Conservation (phyloP, 805 yeast species). For the Lipomyces yamanashiensis region DNA sequence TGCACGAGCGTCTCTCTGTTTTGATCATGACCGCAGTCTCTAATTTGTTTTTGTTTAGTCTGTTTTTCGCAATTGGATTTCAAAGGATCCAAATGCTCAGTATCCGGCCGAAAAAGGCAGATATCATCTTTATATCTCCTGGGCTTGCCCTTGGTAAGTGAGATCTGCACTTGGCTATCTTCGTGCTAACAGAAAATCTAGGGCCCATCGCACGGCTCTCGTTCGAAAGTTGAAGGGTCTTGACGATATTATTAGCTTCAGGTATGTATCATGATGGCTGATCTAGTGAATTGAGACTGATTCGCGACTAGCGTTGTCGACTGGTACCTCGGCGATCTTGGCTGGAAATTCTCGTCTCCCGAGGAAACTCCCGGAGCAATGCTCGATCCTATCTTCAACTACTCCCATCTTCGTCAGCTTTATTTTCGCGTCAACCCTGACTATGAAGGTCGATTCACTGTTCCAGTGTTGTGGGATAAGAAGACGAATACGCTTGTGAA, state of each 20-base stretch:
- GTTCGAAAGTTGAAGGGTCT: constrained; percentile 76
- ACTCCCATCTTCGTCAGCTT: constrained; percentile 65
- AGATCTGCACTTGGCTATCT: constrained; percentile 73
- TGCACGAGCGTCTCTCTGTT: background rate
- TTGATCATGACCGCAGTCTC: background rate
- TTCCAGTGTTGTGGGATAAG: constrained; percentile 92
- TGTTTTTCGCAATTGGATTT: constrained; percentile 65
- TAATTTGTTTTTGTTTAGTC: constrained; percentile 35
- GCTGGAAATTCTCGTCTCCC: constrained; percentile 78
- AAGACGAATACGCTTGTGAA: constrained; percentile 81
- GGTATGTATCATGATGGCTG: constrained; percentile 29
- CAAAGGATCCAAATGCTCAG: constrained; percentile 65
- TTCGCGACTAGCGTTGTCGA: constrained; percentile 70
- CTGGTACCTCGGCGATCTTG: constrained; percentile 84
- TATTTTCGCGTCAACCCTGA: constrained; percentile 77
- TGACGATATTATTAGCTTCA: constrained; percentile 50
- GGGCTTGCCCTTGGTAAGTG: constrained; percentile 88
- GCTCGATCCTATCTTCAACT: constrained; percentile 64
- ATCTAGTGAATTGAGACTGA: constrained; percentile 49
- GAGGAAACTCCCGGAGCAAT: constrained; percentile 56
- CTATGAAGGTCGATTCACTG: constrained; percentile 84
- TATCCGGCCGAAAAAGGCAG: constrained; percentile 78
- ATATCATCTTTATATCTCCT: constrained; percentile 86
- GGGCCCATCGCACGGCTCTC: constrained; percentile 83
- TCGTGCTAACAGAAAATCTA: background rate